These are phyloP conservation scores for Shiraia bambusicola DNA, from an alignment of 2,329 filamentous ascomycete genomes.

Conservation along the genomic window DNA sequence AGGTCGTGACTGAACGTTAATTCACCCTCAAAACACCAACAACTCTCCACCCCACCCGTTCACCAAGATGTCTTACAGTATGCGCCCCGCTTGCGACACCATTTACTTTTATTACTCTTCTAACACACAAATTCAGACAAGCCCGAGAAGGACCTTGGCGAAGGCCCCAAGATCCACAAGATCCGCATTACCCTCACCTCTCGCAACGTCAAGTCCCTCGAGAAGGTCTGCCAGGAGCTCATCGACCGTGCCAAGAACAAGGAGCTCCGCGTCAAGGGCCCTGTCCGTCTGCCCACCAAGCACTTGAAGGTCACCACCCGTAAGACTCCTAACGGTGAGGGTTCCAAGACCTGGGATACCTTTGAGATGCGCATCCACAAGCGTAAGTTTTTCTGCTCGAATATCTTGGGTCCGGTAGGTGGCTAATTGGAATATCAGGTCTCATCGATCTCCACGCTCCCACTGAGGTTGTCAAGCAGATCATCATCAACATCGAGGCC, in stretches of 20 bases:
- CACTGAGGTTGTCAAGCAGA: slow-evolving; percentile 95
- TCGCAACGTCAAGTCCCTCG: slow-evolving; percentile 90
- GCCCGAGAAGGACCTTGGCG: slow-evolving; percentile 87
- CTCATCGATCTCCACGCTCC: slow-evolving; percentile 97
- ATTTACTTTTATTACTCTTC: too few relatives aligned
- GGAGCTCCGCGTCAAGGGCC: slow-evolving; percentile 97
- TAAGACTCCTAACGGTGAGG: slow-evolving; percentile 99
- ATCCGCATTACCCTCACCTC: slow-evolving; percentile 97
- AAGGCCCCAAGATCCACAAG: slow-evolving; percentile 94
- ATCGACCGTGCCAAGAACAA: slow-evolving; percentile 98
- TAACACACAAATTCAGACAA: slow-evolving; percentile 57
- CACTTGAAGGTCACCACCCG: slow-evolving; percentile 94
- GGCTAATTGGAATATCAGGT: slow-evolving; percentile 18
- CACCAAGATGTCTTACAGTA: slow-evolving; percentile 39
- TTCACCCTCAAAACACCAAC: slow-evolving; percentile 21
- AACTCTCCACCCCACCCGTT: slow-evolving; percentile 18
- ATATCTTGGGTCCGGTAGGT: neutral
- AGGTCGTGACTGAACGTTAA: slow-evolving; percentile 51
- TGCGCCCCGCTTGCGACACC: neutral
- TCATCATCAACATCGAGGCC: slow-evolving; percentile 94
- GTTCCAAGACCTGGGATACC: slow-evolving; percentile 99
- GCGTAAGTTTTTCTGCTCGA: slow-evolving; percentile 51
- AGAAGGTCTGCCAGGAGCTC: slow-evolving; percentile 89
- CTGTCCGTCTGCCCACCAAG: slow-evolving; percentile 97
- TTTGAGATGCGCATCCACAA: slow-evolving; percentile 99